Percentiles rank a stretch among this genome's conserved stretches.
Evolutionary conservation across 805 yeast genomes (phyloP).

Genomic region (Saturnispora ahearnii): DNA sequence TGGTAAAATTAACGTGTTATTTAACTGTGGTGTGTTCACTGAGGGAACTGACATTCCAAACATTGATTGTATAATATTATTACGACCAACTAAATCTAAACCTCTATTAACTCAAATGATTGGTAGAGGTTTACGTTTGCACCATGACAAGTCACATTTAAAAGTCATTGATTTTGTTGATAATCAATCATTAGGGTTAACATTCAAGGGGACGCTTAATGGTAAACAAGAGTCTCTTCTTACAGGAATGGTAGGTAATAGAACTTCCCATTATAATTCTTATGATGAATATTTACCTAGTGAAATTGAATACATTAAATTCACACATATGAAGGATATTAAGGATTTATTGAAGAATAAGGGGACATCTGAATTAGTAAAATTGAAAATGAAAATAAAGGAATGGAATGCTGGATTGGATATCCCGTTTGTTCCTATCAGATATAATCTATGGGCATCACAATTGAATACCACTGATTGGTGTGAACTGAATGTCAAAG

Average conservation of each 20-base stretch:
- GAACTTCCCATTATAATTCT: background rate
- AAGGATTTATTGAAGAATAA: constrained; percentile 17
- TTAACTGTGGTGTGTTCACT: constrained; percentile 85
- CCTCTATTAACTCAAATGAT: constrained; percentile 76
- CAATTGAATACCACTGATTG: constrained; percentile 2
- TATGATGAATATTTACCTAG: constrained; percentile 13
- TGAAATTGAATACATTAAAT: constrained; percentile 22
- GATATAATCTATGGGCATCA: constrained; percentile 6
- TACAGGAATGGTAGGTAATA: background rate
- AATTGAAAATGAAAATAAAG: background rate
- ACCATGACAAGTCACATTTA: constrained; percentile 54
- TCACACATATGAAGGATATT: constrained; percentile 23
- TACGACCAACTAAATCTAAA: constrained; percentile 73
- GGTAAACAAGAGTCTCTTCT: constrained; percentile 15
- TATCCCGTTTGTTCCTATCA: constrained; percentile 5
- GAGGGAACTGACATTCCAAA: constrained; percentile 94
- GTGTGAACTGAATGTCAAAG: constrained; percentile 12
- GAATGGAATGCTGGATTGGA: constrained; percentile 11
- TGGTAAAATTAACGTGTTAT: constrained; percentile 59
- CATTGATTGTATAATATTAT: constrained; percentile 69
- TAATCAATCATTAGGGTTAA: constrained; percentile 30
- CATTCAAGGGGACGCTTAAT: constrained; percentile 18
- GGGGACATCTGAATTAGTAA: background rate
- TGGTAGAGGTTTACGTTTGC: constrained; percentile 75
- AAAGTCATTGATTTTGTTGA: constrained; percentile 75